A percentile compares a stretch with the other conserved stretches of the same genome.
Evolutionary conservation across 2,329 filamentous ascomycete genomes (phyloP).

Genomic region (Nannizziopsis arthrosporioides): DNA sequence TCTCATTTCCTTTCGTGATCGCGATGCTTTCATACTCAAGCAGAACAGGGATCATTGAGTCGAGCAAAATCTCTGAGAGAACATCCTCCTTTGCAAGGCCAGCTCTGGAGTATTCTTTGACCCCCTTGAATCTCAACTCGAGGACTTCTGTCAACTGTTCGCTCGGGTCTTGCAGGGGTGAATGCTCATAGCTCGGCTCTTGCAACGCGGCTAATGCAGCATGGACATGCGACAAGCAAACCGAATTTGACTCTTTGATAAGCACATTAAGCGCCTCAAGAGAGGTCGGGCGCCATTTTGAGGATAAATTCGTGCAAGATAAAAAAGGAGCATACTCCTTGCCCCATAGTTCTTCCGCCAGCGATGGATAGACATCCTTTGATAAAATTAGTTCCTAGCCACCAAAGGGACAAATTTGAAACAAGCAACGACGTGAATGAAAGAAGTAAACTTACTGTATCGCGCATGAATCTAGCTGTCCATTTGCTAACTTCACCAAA

Average conservation of each 20-base stretch:
- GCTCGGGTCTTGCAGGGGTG: neutral
- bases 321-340: neutral
- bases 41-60: conserved; percentile 11
- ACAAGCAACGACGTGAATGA: neutral
- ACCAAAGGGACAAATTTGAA: neutral
- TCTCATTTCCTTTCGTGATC: conserved; percentile 8
- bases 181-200: conserved; percentile 6
- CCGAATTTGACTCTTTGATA: conserved; percentile 8
- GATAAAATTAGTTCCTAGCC: neutral
- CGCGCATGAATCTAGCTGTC: conserved; percentile 11
- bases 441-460: conserved; percentile 9
- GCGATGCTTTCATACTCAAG: conserved; percentile 12
- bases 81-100: conserved; percentile 11
- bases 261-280: neutral
- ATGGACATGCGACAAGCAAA: conserved; percentile 9
- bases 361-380: neutral
- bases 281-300: conserved; percentile 2
- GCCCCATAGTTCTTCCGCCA: neutral
- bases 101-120: conserved; percentile 6
- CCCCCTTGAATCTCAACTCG: neutral
- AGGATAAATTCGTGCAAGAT: conserved; percentile 3
- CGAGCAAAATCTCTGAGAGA: conserved; percentile 12
- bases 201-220: neutral
- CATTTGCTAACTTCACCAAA: conserved; percentile 8
- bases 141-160: neutral